Conservation (phyloP, 1,139 yeast species). For the Kodamaea fungicola region DNA sequence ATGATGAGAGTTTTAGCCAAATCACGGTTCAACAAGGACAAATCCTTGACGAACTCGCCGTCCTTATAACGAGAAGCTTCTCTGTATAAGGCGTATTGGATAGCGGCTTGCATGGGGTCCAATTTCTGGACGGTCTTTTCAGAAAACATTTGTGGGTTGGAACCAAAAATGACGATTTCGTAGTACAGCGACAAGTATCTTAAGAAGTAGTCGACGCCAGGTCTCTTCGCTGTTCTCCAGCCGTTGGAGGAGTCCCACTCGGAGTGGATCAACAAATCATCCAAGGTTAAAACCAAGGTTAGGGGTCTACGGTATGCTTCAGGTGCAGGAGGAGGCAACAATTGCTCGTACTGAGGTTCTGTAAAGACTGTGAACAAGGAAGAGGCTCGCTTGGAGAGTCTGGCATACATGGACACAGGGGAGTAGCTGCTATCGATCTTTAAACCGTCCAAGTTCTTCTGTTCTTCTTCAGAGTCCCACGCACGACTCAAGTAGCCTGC, state of each 20-base stretch:
- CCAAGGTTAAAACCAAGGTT: constrained; percentile 84
- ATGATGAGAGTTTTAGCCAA: constrained; percentile 73
- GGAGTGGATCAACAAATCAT: constrained; percentile 85
- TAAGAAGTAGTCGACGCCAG: constrained; percentile 94
- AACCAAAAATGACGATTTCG: constrained; percentile 87
- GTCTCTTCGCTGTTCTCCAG: constrained; percentile 99
- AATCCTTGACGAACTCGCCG: constrained; percentile 83
- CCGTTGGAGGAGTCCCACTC: constrained; percentile 92
- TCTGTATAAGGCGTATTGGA: constrained; percentile 82
- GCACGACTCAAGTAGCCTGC: constrained; percentile 76
- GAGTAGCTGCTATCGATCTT: constrained; percentile 66
- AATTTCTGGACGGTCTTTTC: constrained; percentile 82
- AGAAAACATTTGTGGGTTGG: constrained; percentile 81
- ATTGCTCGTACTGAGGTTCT: constrained; percentile 90
- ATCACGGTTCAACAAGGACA: constrained; percentile 87
- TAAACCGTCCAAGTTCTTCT: constrained; percentile 45
- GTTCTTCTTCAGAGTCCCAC: constrained; percentile 81
- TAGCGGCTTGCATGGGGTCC: constrained; percentile 89
- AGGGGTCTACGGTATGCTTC: constrained; percentile 92
- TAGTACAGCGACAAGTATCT: constrained; percentile 93
- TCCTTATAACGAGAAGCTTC: constrained; percentile 91
- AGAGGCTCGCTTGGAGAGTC: constrained; percentile 68
- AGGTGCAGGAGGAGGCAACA: constrained; percentile 83
- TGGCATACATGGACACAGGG: constrained; percentile 59
- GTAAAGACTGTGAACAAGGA: constrained; percentile 81